Base-by-base conservation (phyloP, 441 rosid genomes). In the Erysimum pusillum region DNA sequence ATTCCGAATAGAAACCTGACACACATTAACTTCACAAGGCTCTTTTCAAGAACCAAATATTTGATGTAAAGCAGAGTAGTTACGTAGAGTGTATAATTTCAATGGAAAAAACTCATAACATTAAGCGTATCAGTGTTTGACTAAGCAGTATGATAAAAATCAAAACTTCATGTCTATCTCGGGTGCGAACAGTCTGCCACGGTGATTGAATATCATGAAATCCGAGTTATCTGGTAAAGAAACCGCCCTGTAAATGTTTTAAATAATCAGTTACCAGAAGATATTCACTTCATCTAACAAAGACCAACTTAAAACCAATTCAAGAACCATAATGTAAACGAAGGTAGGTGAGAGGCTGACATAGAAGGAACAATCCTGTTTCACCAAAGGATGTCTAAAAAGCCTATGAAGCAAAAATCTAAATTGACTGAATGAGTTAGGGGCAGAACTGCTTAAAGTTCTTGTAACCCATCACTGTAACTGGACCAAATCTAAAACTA, bases 201-300 rank as follows among this genome's bases (percentile, higher is more conserved):
- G 94, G 69, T 95, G 99, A 74, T 93, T 93, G 85, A 95, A 95
- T 76, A 90, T 89, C 91, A 91, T 89, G 86, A 86, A 95, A 69
- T 91, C 99, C 49, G 88, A 69, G 80, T 88, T 91, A 44, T 83
- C 90, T 18, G 99, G 93, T 64, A 93, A 78, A 39, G 90, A 85
- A 14, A 93, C 97, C 46, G 90, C 85, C 94, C 98, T 94, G 89
- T 75, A 87, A 31, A 48, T 6, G 34, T 53, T 54, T 69, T 2
- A 28, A 56, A 36, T 8, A 64, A 68, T 7, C n/a, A 63, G 45
- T 63, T 54, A 63, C 32, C 9, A 67, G 1, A 48, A 57, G 44
- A 44, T 17, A 53, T 36, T 51, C 36, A 59, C 31, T 28, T 54
- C 35, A 25, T 28, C 42, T 32, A 31, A 4, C 25, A 71, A 22